Evolutionary conservation across 768 basidiomycete genomes (phyloP).

Genomic region (Auricularia auricula-judae): DNA sequence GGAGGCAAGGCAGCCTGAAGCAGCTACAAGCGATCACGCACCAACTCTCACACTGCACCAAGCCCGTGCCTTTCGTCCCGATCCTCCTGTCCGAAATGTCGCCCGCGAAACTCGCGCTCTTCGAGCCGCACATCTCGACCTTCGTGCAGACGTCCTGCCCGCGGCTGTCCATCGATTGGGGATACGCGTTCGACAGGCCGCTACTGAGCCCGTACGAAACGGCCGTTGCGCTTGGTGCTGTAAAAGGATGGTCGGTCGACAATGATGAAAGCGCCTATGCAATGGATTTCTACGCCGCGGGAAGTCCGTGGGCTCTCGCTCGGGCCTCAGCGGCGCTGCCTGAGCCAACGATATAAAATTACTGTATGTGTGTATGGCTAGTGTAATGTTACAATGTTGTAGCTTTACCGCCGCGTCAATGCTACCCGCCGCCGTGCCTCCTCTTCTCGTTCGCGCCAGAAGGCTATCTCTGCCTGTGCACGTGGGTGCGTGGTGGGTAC

Average conservation of each 20-base stretch:
- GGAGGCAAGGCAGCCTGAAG: constrained; percentile 84
- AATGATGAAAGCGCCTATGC: constrained; percentile 46
- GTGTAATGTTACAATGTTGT: background rate
- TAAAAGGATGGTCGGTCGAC: constrained; percentile 52
- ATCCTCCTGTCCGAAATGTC: constrained; percentile 96
- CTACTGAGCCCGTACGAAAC: constrained; percentile 91
- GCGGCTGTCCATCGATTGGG: constrained; percentile 96
- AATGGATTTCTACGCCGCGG: constrained; percentile 93
- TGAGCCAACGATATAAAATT: background rate
- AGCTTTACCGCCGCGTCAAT: constrained; percentile 2
- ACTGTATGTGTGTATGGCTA: too few species aligned
- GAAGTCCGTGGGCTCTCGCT: constrained; percentile 65
- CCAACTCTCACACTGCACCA: constrained; percentile 46
- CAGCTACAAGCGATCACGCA: constrained; percentile 78
- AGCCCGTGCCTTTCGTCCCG: constrained; percentile 65
- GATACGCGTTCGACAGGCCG: constrained; percentile 86
- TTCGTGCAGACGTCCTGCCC: constrained; percentile 98
- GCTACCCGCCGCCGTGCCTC: constrained; percentile 41
- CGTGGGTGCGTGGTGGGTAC: constrained; percentile 71
- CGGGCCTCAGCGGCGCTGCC: constrained; percentile 26
- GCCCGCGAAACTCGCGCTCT: constrained; percentile 81
- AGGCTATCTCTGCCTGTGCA: constrained; percentile 74
- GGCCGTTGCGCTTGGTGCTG: constrained; percentile 66
- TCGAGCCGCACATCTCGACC: constrained; percentile 69
- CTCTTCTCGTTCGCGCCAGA: constrained; percentile 81